These are phyloP conservation scores for Coleophoma eucalyptorum DNA, from an alignment of 2,329 filamentous ascomycete species.

Conservation along the genomic window DNA sequence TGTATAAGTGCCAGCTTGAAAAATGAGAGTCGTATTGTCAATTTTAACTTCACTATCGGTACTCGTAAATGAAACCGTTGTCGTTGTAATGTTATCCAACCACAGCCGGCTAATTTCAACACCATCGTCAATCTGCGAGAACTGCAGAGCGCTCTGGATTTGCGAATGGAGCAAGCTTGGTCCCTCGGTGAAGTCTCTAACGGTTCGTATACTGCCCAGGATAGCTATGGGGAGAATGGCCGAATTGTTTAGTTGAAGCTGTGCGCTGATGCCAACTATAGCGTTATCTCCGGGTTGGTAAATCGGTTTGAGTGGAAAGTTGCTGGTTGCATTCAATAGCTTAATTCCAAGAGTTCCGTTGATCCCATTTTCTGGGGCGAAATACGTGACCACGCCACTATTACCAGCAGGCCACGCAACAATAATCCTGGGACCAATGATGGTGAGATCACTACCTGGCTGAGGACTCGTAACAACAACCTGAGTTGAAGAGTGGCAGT, in stretches of 20 bases:
- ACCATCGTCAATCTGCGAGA: slow-evolving; percentile 33
- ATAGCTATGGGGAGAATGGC: slow-evolving; percentile 52
- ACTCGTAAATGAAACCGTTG: slow-evolving; percentile 44
- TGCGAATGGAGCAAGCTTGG: slow-evolving; percentile 44
- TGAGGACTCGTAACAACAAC: slow-evolving; percentile 57
- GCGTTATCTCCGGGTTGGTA: slow-evolving; percentile 33
- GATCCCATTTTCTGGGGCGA: slow-evolving; percentile 46
- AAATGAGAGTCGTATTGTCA: slow-evolving; percentile 37
- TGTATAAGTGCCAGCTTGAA: slow-evolving; percentile 49
- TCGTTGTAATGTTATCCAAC: slow-evolving; percentile 59
- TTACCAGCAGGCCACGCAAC: slow-evolving; percentile 64
- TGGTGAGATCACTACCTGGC: slow-evolving; percentile 45
- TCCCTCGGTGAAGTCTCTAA: slow-evolving; percentile 60
- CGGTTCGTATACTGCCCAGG: slow-evolving; percentile 57
- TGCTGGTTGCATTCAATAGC: slow-evolving; percentile 44
- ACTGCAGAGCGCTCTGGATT: slow-evolving; percentile 50
- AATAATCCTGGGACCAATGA: slow-evolving; percentile 55
- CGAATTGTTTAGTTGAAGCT: slow-evolving; percentile 53
- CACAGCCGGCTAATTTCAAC: slow-evolving; percentile 49
- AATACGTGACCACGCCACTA: slow-evolving; percentile 55
- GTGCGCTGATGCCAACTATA: slow-evolving; percentile 48
- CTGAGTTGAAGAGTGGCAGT: slow-evolving; percentile 56
- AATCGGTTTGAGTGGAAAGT: slow-evolving; percentile 42
- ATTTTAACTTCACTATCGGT: slow-evolving; percentile 31
- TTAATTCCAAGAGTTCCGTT: slow-evolving; percentile 50